Conservation (phyloP, 1,284 basidiomycete genomes). For the Neonothopanus nambi region DNA sequence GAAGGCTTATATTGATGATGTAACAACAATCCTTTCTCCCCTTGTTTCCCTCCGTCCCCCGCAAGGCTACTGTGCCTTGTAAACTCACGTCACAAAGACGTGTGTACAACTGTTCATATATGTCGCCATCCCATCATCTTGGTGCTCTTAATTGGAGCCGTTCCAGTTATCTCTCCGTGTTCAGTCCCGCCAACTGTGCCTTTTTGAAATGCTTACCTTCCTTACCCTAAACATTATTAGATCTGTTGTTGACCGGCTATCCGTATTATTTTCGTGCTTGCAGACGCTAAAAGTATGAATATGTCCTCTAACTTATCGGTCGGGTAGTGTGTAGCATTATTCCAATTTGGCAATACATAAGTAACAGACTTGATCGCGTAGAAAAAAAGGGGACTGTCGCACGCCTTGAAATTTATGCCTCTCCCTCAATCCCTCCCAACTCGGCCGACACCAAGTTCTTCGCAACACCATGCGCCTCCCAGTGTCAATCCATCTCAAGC, state of each 20-base stretch:
- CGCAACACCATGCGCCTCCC: not conserved
- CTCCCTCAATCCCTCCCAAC: not conserved
- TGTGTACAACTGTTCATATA: conserved; percentile 7
- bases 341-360: too few relatives aligned
- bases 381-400: too few relatives aligned
- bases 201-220: conserved; percentile 4
- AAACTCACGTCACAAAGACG: not conserved
- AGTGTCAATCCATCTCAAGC: conserved; percentile 4
- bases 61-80: conserved; percentile 3
- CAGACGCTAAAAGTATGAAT: conserved; percentile 32
- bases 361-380: too few relatives aligned
- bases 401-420: too few relatives aligned
- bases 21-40: conserved; percentile 12
- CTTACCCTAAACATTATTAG: conserved; percentile 14
- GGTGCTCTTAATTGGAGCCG: conserved; percentile 12
- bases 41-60: not conserved
- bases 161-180: not conserved
- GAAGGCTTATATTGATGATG: conserved; percentile 24
- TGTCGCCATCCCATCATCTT: conserved; percentile 12
- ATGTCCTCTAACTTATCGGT: conserved; percentile 21
- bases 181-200: not conserved
- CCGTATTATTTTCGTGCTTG: conserved; percentile 31
- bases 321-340: conserved; percentile 8
- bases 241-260: conserved; percentile 12
- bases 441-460: not conserved